Evolutionary conservation across 2,329 filamentous ascomycete species (phyloP).

Genomic region (Xylariaceae sp.): DNA sequence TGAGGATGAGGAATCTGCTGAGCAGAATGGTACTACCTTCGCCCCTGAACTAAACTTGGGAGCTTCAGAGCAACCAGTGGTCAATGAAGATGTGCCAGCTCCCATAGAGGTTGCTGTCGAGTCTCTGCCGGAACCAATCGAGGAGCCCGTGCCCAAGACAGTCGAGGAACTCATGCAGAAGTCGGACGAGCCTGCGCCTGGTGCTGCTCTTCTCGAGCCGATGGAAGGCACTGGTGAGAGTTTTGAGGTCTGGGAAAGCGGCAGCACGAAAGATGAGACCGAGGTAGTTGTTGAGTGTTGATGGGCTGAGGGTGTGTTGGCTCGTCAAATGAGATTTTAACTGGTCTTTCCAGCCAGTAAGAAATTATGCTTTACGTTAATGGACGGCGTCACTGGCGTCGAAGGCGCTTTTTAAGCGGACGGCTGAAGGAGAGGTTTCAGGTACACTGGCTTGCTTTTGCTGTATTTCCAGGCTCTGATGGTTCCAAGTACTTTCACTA

Average conservation of each 20-base stretch:
- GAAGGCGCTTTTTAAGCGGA: conserved; percentile 18
- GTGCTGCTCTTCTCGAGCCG: conserved; percentile 48
- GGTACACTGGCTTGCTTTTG: conserved; percentile 7
- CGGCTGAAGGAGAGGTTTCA: neutral
- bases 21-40: conserved; percentile 22
- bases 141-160: conserved; percentile 22
- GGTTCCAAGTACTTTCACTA: conserved; percentile 4
- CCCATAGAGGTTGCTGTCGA: neutral
- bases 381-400: conserved; percentile 3
- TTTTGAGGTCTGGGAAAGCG: conserved; percentile 70
- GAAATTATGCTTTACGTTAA: conserved; percentile 13
- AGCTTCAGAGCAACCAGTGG: conserved; percentile 11
- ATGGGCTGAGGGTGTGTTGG: conserved; percentile 3
- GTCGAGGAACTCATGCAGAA: conserved; percentile 38
- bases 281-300: conserved; percentile 31
- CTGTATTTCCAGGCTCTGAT: too few relatives aligned
- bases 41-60: conserved; percentile 25
- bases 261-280: conserved; percentile 57
- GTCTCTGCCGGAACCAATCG: neutral
- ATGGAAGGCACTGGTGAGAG: conserved; percentile 57
- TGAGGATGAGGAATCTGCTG: conserved; percentile 41
- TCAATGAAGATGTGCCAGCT: neutral
- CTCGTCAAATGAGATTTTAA: too few relatives aligned
- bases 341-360: neutral
- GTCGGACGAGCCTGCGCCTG: conserved; percentile 34